A percentile compares a stretch with the other conserved stretches of the same genome.
These are phyloP conservation scores for Coemansia sp. DNA, from an alignment of 192 early-diverging fungal genomes.

Conservation along the genomic window DNA sequence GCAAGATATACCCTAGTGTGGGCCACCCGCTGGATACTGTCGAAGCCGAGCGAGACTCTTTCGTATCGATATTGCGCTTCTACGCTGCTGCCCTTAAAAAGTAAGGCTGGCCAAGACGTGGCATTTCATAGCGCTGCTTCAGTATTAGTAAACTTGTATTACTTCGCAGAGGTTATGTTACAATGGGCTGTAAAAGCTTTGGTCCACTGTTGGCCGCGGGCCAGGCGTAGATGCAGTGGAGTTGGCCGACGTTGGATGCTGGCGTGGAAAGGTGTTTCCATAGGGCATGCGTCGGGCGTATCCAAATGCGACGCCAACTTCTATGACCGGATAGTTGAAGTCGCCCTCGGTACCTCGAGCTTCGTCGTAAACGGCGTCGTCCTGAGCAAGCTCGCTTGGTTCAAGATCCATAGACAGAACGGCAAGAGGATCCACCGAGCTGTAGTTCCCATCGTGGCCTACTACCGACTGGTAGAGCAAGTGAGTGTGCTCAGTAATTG, in stretches of 20 bases:
- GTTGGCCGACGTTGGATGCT: background rate
- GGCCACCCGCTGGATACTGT: constrained; percentile 61
- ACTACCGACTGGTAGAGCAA: constrained; percentile 3
- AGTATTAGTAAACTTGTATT: background rate
- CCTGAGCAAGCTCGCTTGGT: constrained; percentile 11
- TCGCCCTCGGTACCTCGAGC: constrained; percentile 47
- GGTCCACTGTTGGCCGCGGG: background rate
- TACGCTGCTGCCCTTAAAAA: constrained; percentile 29
- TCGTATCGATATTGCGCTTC: constrained; percentile 40
- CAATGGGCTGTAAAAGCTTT: background rate
- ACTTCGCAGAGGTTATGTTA: background rate
- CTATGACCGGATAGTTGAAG: constrained; percentile 53
- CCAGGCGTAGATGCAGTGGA: background rate
- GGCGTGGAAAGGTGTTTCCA: constrained; percentile 11
- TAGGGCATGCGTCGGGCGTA: constrained; percentile 45
- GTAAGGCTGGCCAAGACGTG: background rate
- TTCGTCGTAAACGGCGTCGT: constrained; percentile 42
- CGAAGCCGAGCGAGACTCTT: constrained; percentile 59
- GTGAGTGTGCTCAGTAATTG: constrained; percentile 33
- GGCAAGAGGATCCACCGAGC: constrained; percentile 13
- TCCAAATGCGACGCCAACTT: constrained; percentile 49
- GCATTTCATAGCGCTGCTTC: background rate
- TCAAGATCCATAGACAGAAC: constrained; percentile 42
- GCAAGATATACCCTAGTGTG: constrained; percentile 58
- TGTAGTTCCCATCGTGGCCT: background rate